Percentiles rank a stretch among this genome's conserved stretches.
These are phyloP conservation scores for Tephrocybe sp. DNA, from an alignment of 768 basidiomycete genomes.

Conservation along the genomic window DNA sequence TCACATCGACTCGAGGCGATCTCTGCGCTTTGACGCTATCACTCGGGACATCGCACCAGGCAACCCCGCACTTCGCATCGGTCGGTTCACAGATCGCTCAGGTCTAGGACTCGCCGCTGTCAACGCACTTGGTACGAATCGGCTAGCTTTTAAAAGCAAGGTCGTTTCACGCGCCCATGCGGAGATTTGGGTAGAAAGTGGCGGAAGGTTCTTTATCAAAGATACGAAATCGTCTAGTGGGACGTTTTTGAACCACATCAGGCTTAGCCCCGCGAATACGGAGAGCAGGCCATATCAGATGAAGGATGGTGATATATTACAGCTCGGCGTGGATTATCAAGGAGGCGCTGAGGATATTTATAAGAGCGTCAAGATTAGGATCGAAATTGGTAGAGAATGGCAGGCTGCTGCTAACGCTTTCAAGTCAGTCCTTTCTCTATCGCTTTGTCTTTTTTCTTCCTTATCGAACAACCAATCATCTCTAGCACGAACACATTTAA, in stretches of 20 bases:
- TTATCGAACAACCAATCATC: neutral
- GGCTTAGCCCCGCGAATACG: slow-evolving; percentile 79
- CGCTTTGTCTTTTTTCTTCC: neutral
- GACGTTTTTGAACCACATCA: slow-evolving; percentile 93
- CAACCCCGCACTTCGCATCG: slow-evolving; percentile 77
- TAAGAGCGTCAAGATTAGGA: slow-evolving; percentile 92
- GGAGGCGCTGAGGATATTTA: slow-evolving; percentile 97
- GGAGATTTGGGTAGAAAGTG: slow-evolving; percentile 81
- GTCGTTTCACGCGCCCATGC: slow-evolving; percentile 94
- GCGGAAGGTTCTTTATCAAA: slow-evolving; percentile 76
- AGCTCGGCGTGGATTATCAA: slow-evolving; percentile 96
- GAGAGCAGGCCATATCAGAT: slow-evolving; percentile 76
- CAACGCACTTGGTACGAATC: slow-evolving; percentile 70
- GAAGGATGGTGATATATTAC: slow-evolving; percentile 91
- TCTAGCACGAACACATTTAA: slow-evolving; percentile 65
- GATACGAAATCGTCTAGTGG: slow-evolving; percentile 90
- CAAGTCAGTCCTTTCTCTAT: slow-evolving; percentile 52
- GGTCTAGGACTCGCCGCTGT: slow-evolving; percentile 63
- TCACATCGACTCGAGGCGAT: slow-evolving; percentile 86
- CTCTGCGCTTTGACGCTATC: slow-evolving; percentile 91
- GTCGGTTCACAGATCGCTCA: slow-evolving; percentile 89
- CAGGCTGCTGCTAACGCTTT: slow-evolving; percentile 85
- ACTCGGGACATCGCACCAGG: slow-evolving; percentile 74
- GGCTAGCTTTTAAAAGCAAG: slow-evolving; percentile 93
- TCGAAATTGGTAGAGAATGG: slow-evolving; percentile 91